A percentile compares a stretch with the other conserved stretches of the same genome.
Evolutionary conservation across 306 rosid genomes (phyloP).

Genomic region (Hylodesmum podocarpum): DNA sequence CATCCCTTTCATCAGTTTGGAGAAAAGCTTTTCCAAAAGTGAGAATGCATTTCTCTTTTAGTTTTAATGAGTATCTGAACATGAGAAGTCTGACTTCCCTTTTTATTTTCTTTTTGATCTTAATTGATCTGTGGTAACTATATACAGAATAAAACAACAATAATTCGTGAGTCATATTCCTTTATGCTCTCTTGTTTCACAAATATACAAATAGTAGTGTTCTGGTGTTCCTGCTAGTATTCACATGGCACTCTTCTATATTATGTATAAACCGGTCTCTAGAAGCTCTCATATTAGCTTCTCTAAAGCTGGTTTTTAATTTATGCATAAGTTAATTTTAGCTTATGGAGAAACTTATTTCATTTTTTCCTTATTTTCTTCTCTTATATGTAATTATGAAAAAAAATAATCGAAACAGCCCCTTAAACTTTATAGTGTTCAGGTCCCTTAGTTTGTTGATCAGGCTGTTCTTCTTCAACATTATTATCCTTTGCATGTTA

Average conservation of each 20-base stretch:
- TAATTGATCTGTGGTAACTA: neutral
- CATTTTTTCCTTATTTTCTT: too few relatives aligned
- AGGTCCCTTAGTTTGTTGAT: neutral
- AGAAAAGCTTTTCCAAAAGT: neutral
- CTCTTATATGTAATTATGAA: too few relatives aligned
- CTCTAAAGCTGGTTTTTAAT: too few relatives aligned
- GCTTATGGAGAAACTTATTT: too few relatives aligned
- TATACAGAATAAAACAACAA: neutral
- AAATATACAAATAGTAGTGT: neutral
- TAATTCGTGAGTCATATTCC: neutral
- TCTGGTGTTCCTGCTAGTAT: neutral
- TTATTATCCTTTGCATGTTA: neutral
- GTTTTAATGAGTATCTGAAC: neutral
- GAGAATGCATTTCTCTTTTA: neutral
- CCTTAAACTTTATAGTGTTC: neutral
- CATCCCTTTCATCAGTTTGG: neutral
- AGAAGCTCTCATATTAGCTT: too few relatives aligned
- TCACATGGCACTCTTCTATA: neutral
- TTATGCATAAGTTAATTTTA: too few relatives aligned
- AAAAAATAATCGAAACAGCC: too few relatives aligned
- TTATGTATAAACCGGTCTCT: too few relatives aligned
- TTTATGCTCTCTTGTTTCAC: neutral
- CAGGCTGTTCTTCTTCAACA: constrained; percentile 6
- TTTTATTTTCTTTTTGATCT: neutral
- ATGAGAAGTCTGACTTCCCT: neutral